Evolutionary conservation across 306 rosid species (phyloP), one percentile per base, ranked within the genome.

Genomic region (Parietaria judaica): DNA sequence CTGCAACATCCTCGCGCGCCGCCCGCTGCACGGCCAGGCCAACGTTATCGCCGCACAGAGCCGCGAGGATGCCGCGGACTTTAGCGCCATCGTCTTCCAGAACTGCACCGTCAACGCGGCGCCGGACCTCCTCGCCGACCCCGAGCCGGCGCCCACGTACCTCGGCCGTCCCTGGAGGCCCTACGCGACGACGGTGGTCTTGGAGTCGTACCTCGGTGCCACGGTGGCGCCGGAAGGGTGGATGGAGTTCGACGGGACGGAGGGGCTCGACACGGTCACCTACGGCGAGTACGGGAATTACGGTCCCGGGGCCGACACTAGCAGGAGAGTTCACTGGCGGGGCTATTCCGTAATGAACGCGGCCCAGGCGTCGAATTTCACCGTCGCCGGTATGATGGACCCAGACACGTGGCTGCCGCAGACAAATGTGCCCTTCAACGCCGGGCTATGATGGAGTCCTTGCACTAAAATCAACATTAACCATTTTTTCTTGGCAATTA

Each of bases 371-470:
- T 54, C 69, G 61, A 81, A 86, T 59, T 89, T 89, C 11, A 89
- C 97, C 0, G 87, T 89, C 5, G 61, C 51, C 52, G 84, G 80
- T 23, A 79, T 89, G 64, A 84, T 86, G 0, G n/a, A 78, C 68
- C 95, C 86, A 35, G 44, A 78, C 37, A 78, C 85, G 15, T 89
- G 97, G 97, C 69, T 89, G 81, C 95, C 87, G 57, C 45, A 74
- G 15, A 80, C 89, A 0, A 86, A 81, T 64, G 76, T 86, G 60
- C 97, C 97, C 14, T 89, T 67, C 35, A 11, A 53, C 31, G 78
- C 58, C 58, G 96, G 95, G 14, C 67, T 87, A 14, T 17, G 8
- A 7, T 77, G 1, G 66, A 68, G 9, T 75, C 14, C 3, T 23
- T 48, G 31, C 31, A 23, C 31, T 23, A 23, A 23, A 23, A 23